These are phyloP conservation scores for Trichoderma simmonsii DNA, from an alignment of 2,329 filamentous ascomycete species.

Conservation along the genomic window DNA sequence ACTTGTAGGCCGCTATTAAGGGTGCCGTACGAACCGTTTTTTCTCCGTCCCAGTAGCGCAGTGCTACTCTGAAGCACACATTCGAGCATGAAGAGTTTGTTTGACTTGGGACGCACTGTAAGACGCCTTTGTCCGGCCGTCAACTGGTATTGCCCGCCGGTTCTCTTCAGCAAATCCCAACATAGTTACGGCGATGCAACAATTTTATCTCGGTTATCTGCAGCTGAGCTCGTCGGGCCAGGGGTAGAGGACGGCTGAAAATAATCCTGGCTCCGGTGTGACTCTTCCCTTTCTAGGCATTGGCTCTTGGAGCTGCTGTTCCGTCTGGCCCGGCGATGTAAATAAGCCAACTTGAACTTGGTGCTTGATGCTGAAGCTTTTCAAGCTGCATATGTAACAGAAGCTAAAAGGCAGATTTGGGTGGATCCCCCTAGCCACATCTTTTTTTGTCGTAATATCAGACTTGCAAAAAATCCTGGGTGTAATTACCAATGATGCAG, in stretches of 20 bases:
- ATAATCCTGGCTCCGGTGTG: background rate
- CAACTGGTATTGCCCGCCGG: background rate
- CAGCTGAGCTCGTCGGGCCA: conserved; percentile 12
- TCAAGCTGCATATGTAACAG: background rate
- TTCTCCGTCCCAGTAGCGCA: background rate
- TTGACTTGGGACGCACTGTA: background rate
- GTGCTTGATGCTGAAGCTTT: conserved; percentile 2
- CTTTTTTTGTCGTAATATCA: background rate
- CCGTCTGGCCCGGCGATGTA: background rate
- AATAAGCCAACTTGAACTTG: background rate
- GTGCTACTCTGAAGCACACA: background rate
- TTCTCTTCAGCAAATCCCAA: background rate
- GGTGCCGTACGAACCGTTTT: background rate
- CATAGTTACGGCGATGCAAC: conserved; percentile 11
- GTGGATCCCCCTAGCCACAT: background rate
- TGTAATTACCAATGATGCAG: background rate
- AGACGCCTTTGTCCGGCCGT: background rate
- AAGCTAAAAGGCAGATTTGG: background rate
- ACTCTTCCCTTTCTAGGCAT: background rate
- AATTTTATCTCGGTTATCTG: conserved; percentile 19
- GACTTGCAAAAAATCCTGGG: background rate
- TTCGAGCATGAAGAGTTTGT: background rate
- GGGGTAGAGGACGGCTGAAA: conserved; percentile 10
- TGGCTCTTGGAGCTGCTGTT: background rate
- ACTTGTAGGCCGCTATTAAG: background rate